These are phyloP conservation scores for Gracilaria caudata DNA, from an alignment of 23 red algal species.

Conservation along the genomic window DNA sequence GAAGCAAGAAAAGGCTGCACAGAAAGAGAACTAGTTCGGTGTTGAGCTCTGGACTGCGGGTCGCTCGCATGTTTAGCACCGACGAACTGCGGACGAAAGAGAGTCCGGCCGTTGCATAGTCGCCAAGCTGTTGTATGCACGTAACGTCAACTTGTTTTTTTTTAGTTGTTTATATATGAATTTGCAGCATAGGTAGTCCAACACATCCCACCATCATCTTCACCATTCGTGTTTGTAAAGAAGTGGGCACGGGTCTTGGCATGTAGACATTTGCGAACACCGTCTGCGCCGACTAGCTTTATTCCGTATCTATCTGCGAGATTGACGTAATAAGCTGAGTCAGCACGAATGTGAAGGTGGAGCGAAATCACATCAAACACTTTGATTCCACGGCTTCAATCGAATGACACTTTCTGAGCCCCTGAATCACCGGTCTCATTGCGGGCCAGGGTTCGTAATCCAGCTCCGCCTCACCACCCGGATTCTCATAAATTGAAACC, in stretches of 20 bases:
- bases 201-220: not conserved
- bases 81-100: conserved; percentile 10
- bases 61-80: conserved; percentile 30
- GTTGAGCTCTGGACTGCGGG: conserved; percentile 13
- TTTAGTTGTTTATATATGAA: conserved; percentile 12
- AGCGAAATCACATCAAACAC: not conserved
- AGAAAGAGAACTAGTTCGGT: conserved; percentile 57
- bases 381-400: not conserved
- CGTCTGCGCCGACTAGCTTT: no score
- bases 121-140: not conserved
- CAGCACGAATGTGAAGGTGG: not conserved
- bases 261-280: not conserved
- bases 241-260: not conserved
- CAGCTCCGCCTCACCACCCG: not conserved
- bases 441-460: no score
- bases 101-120: conserved; percentile 22
- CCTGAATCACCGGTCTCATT: not conserved
- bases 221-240: not conserved
- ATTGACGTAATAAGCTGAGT: not conserved
- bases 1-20: conserved; percentile 46
- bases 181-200: not conserved
- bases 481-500: not conserved
- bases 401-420: not conserved
- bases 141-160: not conserved
- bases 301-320: no score